Evolutionary conservation across 2,329 filamentous ascomycete species (phyloP).

Genomic region (Diaporthe aspalathi): DNA sequence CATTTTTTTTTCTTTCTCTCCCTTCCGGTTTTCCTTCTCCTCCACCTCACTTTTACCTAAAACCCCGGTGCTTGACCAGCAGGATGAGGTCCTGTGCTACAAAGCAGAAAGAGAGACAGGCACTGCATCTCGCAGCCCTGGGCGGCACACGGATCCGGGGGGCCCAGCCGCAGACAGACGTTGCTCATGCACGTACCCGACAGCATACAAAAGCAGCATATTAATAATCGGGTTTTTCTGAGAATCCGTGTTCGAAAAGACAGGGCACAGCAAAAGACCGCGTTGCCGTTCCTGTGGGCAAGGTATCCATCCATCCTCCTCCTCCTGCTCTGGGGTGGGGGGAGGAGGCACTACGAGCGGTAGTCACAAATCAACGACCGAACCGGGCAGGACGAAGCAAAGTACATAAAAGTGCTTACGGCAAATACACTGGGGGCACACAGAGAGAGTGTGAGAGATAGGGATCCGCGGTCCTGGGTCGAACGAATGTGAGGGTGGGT

Average conservation of each 20-base stretch:
- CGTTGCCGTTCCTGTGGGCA: conserved; percentile 13
- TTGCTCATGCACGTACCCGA: not conserved
- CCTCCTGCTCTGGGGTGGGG: no score
- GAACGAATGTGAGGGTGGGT: conserved; percentile 13
- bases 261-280: not conserved
- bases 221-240: no score
- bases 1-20: not conserved
- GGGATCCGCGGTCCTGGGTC: conserved; percentile 35
- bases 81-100: not conserved
- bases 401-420: not conserved
- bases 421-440: not conserved
- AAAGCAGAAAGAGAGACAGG: no score
- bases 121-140: not conserved
- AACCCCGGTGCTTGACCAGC: not conserved
- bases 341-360: no score
- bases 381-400: not conserved
- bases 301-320: not conserved
- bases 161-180: not conserved
- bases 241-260: not conserved
- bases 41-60: not conserved
- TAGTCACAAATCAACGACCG: no score
- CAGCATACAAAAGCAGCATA: not conserved
- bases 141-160: not conserved
- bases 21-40: not conserved
- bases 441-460: not conserved